Evolutionary conservation across 2,329 filamentous ascomycete genomes (phyloP), one percentile per base, ranked within the genome.

Genomic region (Neonectria coccinea): DNA sequence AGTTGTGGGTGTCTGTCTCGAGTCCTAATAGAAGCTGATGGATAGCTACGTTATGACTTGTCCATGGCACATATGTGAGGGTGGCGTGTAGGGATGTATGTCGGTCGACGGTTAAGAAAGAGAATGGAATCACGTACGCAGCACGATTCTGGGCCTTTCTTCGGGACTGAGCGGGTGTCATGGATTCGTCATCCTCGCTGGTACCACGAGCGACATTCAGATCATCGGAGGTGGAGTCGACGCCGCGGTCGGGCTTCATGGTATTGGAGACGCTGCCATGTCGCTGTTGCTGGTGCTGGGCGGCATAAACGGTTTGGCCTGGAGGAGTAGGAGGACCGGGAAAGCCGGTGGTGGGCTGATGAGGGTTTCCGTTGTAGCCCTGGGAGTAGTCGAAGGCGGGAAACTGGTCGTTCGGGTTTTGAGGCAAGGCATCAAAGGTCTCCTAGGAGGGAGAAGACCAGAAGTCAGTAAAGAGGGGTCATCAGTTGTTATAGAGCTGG

Each of bases 111-210:
- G 25, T 31, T 14, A 10, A 29, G n/a, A 8, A 31, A 31, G n/a
- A 16, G 39, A 39, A n/a, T 25, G 41, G 31, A 9, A 16, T 51
- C 12, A 86, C 86, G 69, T 82, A 89, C 87, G 87, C 87, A 70
- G 86, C 86, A 70, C 87, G 81, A 67, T 89, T 89, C 76, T 89
- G 87, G 48, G 86, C 86, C 74, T 89, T 89, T 65, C 87, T 82
- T 71, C 85, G 81, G 11, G 84, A 86, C 73, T 88, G 86, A 6
- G 86, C 85, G 0, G 86, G 86, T 22, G 85, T 88, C 73, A 87
- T 59, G 55, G 83, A 79, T 50, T 86, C 86, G 29, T 86, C 86
- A 11, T 88, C 86, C 41, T 87, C 88, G 73, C 86, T 86, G 18
- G 81, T 84, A 25, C 73, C 77, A 42, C 75, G 76, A 20, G 55